Evolutionary conservation across 2,329 filamentous ascomycete genomes (phyloP).

Genomic region (Epichloe hybrida): DNA sequence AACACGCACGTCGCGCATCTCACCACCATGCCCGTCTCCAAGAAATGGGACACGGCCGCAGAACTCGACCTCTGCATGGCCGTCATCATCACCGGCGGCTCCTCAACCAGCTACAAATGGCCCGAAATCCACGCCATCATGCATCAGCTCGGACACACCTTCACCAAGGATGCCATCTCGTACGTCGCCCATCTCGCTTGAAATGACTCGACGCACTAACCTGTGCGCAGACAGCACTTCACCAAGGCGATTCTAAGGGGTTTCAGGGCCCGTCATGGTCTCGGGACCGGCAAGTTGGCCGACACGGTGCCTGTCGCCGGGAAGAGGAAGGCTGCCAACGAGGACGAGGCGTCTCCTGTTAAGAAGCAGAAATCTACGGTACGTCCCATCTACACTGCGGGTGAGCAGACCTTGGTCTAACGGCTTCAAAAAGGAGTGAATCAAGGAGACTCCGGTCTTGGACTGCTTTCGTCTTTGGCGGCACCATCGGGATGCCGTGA

Average conservation of each 20-base stretch:
- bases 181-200: constrained; percentile 11
- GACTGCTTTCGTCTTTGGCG: no score
- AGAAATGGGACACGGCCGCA: constrained; percentile 24
- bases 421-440: no score
- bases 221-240: constrained; percentile 23
- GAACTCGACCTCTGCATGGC: constrained; percentile 26
- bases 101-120: constrained; percentile 20
- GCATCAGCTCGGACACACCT: constrained; percentile 19
- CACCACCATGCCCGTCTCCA: constrained; percentile 16
- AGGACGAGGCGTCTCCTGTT: neutral
- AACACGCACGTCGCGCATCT: neutral
- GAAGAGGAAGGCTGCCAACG: neutral
- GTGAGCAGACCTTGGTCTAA: no score
- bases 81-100: constrained; percentile 14
- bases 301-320: constrained; percentile 8
- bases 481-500: no score
- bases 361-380: neutral
- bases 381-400: neutral
- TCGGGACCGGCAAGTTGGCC: neutral
- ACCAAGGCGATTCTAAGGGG: constrained; percentile 24
- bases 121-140: constrained; percentile 18
- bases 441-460: no score
- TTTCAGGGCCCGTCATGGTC: constrained; percentile 18
- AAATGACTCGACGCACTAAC: neutral
- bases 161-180: constrained; percentile 26